These are phyloP conservation scores for Aspergillus sp. DNA, from an alignment of 2,329 filamentous ascomycete genomes.

Conservation along the genomic window DNA sequence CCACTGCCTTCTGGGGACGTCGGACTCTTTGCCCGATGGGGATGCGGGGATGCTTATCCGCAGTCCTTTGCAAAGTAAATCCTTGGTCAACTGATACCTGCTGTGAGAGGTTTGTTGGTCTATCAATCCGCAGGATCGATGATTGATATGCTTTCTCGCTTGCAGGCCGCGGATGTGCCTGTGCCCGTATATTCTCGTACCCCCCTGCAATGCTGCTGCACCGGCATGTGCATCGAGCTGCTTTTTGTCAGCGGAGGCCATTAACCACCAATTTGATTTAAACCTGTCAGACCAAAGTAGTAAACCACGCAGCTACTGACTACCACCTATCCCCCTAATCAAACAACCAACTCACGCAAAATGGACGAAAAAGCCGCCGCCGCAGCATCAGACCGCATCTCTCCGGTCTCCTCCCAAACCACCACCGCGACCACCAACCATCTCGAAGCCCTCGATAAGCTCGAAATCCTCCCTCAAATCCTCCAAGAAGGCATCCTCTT, in stretches of 20 bases:
- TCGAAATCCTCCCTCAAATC: conserved; percentile 39
- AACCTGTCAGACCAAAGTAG: not conserved
- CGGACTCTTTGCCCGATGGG: not conserved
- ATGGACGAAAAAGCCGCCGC: conserved; percentile 14
- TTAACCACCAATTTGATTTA: not conserved
- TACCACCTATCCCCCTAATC: not conserved
- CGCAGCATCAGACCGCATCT: conserved; percentile 9
- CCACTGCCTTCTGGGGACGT: not conserved
- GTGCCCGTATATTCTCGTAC: no score
- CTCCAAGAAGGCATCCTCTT: conserved; percentile 40
- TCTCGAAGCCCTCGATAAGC: conserved; percentile 33
- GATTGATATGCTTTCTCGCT: not conserved
- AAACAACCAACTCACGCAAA: not conserved
- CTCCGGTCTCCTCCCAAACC: conserved; percentile 18
- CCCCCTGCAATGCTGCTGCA: no score
- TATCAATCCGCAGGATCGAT: not conserved
- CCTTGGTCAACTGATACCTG: not conserved
- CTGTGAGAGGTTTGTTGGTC: not conserved
- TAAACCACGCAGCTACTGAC: not conserved
- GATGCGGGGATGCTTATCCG: conserved; percentile 1
- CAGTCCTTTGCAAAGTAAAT: not conserved
- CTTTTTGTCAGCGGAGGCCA: not conserved
- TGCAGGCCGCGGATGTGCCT: no score
- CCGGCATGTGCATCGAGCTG: not conserved
- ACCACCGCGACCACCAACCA: conserved; percentile 21